Base-by-base conservation (phyloP, 768 basidiomycete species). In the Mycena chlorophos region DNA sequence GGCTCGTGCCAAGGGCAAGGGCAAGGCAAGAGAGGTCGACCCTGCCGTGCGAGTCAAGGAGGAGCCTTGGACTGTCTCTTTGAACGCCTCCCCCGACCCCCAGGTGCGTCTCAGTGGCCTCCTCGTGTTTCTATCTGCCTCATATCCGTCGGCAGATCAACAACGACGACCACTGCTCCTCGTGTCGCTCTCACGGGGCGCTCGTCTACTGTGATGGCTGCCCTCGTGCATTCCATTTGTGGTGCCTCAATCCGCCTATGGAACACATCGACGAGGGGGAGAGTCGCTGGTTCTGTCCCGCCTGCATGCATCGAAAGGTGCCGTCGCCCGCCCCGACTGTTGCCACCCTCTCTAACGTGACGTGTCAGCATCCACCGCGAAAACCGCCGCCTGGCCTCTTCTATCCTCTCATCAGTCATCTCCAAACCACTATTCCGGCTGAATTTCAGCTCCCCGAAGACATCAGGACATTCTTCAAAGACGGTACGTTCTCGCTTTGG, bases 131-230 rank as follows among this genome's bases (percentile, higher is more conserved):
- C 31, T 26, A 45, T 55, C 48, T 38, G 52, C 29, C 46, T 58
- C 39, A 61, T 52, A 45, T 54, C 48, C 37, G 49, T 56, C 49
- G 50, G 51, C 48, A 82, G 78, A 68, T 79, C 50, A 75, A 75
- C 64, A 91, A 92, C 70, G 85, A 92, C 68, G 90, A 93, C 67
- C 88, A 92, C 65, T 93, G 90, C 67, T 91, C 89, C 58, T 82
- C 90, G 17, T 93, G 90, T 69, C 85, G 87, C 64, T 91, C 87
- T 23, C 74, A 75, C 61, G 96, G 96, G 46, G 83, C 89, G 40
- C 80, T 98, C 57, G 84, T 99, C 19, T 98, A 97, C 69, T 99
- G 97, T 71, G 97, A 98, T 70, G 94, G 95, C 19, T 99, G 97
- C 69, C 92, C 96, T 30, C 78, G 89, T 60, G 93, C 94, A 5